These are phyloP conservation scores for Venturia pyrina DNA, from an alignment of 2,329 filamentous ascomycete species.

Conservation along the genomic window DNA sequence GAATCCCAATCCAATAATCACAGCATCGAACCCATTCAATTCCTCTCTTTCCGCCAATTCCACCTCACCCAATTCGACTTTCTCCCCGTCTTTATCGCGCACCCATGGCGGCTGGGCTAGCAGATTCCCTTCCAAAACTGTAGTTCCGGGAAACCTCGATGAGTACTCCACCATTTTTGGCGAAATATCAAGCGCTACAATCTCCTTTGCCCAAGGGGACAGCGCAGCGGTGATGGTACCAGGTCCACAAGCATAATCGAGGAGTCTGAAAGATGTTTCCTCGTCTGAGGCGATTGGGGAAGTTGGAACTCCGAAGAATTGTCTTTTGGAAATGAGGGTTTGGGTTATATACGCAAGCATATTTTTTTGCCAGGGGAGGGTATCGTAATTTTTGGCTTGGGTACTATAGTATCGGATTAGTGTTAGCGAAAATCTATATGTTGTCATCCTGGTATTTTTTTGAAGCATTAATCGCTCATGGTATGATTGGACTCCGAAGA, in stretches of 20 bases:
- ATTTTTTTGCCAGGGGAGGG: slow-evolving; percentile 10
- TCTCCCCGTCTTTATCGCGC: not conserved
- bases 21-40: not conserved
- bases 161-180: not conserved
- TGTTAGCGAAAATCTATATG: too few relatives aligned
- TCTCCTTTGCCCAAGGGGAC: not conserved
- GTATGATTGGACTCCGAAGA: too few relatives aligned
- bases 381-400: slow-evolving; percentile 3
- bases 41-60: not conserved
- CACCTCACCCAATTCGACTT: not conserved
- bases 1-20: slow-evolving; percentile 6
- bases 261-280: not conserved
- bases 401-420: not conserved
- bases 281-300: not conserved
- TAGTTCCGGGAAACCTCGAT: not conserved
- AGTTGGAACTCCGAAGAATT: slow-evolving; percentile 4
- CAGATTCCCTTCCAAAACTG: not conserved
- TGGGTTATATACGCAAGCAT: not conserved
- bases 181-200: not conserved
- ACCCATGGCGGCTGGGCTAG: not conserved
- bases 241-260: slow-evolving; percentile 12
- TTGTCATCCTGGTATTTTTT: not conserved
- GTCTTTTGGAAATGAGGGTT: not conserved
- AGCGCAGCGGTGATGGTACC: slow-evolving; percentile 5
- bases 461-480: too few relatives aligned